Evolutionary conservation across 2,329 filamentous ascomycete genomes (phyloP).

Genomic region (Ophiocordyceps camponoti-rufipedis): DNA sequence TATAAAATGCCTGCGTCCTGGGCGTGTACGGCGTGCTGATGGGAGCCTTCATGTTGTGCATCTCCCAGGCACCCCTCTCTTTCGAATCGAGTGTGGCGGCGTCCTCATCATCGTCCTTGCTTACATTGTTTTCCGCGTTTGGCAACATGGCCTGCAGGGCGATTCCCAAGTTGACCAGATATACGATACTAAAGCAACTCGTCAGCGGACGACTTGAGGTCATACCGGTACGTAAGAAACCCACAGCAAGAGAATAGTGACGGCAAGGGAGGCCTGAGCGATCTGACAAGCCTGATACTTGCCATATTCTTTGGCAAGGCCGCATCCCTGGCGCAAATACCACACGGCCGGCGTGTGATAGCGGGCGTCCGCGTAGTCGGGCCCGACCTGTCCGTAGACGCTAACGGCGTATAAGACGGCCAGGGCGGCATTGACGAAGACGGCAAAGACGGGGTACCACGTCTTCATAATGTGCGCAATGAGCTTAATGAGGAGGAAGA

Average conservation of each 20-base stretch:
- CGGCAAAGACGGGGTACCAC: conserved; percentile 47
- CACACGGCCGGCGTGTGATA: conserved; percentile 47
- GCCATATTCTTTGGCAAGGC: conserved; percentile 32
- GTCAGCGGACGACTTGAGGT: background rate
- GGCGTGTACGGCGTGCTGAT: conserved; percentile 38
- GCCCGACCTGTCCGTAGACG: conserved; percentile 52
- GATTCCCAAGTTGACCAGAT: conserved; percentile 38
- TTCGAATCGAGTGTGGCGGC: conserved; percentile 15
- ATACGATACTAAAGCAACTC: conserved; percentile 29
- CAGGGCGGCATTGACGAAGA: conserved; percentile 37
- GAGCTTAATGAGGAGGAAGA: conserved; percentile 54
- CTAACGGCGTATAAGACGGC: conserved; percentile 45
- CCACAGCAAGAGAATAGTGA: conserved; percentile 50
- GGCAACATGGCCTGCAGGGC: conserved; percentile 39
- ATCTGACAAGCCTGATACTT: conserved; percentile 43
- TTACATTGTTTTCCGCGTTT: conserved; percentile 32
- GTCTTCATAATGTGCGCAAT: conserved; percentile 52
- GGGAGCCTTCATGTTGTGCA: conserved; percentile 29
- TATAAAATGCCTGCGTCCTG: conserved; percentile 48
- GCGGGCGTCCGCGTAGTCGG: conserved; percentile 49
- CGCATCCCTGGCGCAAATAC: conserved; percentile 58
- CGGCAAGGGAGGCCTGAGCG: conserved; percentile 48
- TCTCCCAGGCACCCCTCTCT: conserved; percentile 34
- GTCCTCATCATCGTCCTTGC: conserved; percentile 24
- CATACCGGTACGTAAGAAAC: conserved; percentile 11